These are phyloP conservation scores for Auricularia cornea DNA, from an alignment of 768 basidiomycete genomes.

Conservation along the genomic window DNA sequence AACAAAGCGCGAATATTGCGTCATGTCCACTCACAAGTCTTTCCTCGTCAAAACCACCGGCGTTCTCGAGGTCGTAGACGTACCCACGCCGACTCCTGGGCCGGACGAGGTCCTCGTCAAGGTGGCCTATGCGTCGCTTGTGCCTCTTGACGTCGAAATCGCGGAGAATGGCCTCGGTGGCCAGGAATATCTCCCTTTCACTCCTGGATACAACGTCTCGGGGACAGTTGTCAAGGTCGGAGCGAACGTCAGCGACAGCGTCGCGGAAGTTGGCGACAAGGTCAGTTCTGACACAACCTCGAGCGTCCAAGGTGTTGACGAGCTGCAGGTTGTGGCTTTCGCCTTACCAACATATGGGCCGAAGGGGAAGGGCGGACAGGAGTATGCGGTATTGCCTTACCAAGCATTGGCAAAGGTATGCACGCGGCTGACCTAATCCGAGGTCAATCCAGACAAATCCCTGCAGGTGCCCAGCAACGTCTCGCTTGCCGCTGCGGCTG, in stretches of 20 bases:
- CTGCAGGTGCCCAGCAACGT: constrained; percentile 34
- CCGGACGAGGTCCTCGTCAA: constrained; percentile 33
- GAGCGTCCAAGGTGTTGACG: background rate
- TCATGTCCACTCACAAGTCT: constrained; percentile 30
- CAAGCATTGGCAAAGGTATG: constrained; percentile 31
- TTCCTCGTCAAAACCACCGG: constrained; percentile 32
- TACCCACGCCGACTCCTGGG: constrained; percentile 27
- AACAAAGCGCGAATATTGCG: too few species aligned
- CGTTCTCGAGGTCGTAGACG: constrained; percentile 28
- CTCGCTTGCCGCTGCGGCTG: constrained; percentile 30
- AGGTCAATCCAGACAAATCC: background rate
- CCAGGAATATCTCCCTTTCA: constrained; percentile 23
- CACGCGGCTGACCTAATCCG: background rate
- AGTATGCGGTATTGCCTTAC: constrained; percentile 25
- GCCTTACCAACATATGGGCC: constrained; percentile 14
- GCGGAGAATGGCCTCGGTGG: constrained; percentile 26
- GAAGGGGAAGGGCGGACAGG: constrained; percentile 29
- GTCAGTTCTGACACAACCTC: constrained; percentile 17
- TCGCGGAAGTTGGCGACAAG: constrained; percentile 31
- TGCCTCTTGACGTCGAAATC: constrained; percentile 33
- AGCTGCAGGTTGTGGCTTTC: constrained; percentile 23
- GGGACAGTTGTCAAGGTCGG: constrained; percentile 34
- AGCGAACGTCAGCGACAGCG: constrained; percentile 20
- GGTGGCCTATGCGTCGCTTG: constrained; percentile 33
- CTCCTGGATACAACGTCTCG: constrained; percentile 31